A percentile compares a stretch with the other conserved stretches of the same genome.
Evolutionary conservation across 208 protist genomes (phyloP).

Genomic region (Herpetomonas tarakana): DNA sequence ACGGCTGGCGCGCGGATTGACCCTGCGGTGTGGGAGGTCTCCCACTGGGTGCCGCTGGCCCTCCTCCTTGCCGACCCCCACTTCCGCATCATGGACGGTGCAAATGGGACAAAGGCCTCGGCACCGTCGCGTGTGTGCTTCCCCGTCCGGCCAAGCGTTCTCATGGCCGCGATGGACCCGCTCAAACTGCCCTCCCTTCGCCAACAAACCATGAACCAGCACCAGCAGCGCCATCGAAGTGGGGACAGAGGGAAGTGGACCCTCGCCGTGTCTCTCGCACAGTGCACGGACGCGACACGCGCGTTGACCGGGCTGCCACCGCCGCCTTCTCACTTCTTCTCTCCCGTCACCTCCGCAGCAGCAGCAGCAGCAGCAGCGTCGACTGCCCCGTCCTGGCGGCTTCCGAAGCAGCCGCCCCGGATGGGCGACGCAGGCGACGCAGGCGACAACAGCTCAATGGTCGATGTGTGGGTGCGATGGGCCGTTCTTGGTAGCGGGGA

Average conservation of each 20-base stretch:
- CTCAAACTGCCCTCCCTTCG: not conserved
- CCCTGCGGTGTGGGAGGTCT: no score
- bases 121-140: not conserved
- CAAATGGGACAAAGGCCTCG: not conserved
- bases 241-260: no score
- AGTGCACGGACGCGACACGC: conserved; percentile 10
- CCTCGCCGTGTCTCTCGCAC: conserved; percentile 2
- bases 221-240: no score
- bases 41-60: not conserved
- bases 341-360: not conserved
- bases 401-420: not conserved
- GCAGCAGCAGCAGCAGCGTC: conserved; percentile 1
- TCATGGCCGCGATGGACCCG: not conserved
- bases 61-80: not conserved
- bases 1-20: no score
- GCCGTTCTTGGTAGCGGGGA: not conserved
- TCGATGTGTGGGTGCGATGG: not conserved
- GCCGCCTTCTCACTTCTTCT: not conserved
- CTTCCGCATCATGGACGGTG: not conserved
- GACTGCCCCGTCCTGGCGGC: not conserved
- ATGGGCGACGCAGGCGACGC: no score
- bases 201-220: no score
- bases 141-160: not conserved
- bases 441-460: no score
- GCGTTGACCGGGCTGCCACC: not conserved